Conservation (phyloP, 345 rosid genomes). For the Capsella bursapastoris region DNA sequence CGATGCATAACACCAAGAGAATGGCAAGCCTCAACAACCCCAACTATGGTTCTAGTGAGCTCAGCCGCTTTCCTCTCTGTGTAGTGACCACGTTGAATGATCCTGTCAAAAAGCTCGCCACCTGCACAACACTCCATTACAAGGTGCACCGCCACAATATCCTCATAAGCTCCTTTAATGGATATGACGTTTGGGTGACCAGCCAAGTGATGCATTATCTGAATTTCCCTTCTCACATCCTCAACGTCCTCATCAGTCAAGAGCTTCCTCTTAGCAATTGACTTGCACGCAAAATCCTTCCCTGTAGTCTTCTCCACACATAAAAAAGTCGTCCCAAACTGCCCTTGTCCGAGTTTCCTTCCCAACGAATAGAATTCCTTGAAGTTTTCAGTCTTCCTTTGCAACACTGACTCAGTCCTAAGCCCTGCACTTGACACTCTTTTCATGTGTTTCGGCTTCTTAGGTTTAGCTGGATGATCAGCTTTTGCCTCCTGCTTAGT, state of each 20-base stretch:
- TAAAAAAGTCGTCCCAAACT: slow-evolving; percentile 80
- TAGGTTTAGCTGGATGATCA: slow-evolving; percentile 46
- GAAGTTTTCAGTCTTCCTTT: slow-evolving; percentile 68
- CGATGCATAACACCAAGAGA: slow-evolving; percentile 94
- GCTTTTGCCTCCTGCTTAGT: slow-evolving; percentile 29
- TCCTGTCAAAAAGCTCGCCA: slow-evolving; percentile 93
- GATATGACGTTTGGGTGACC: slow-evolving; percentile 84
- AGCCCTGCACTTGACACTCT: slow-evolving; percentile 81
- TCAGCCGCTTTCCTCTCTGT: slow-evolving; percentile 86
- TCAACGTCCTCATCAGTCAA: slow-evolving; percentile 81
- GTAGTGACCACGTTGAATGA: slow-evolving; percentile 82
- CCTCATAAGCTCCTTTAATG: slow-evolving; percentile 84
- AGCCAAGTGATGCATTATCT: slow-evolving; percentile 89
- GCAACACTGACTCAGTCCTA: slow-evolving; percentile 72
- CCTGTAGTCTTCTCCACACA: slow-evolving; percentile 74
- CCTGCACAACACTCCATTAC: slow-evolving; percentile 93
- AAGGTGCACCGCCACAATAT: slow-evolving; percentile 79
- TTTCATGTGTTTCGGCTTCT: slow-evolving; percentile 62
- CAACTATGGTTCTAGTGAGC: slow-evolving; percentile 79
- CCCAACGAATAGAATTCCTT: slow-evolving; percentile 73
- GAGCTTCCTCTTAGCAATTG: slow-evolving; percentile 88
- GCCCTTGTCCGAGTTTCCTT: slow-evolving; percentile 90
- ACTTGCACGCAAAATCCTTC: slow-evolving; percentile 79
- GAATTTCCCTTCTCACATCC: slow-evolving; percentile 88
- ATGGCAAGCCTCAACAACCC: slow-evolving; percentile 88